Evolutionary conservation across 2,329 filamentous ascomycete genomes (phyloP).

Genomic region (Pseudocercospora pini-densiflorae): DNA sequence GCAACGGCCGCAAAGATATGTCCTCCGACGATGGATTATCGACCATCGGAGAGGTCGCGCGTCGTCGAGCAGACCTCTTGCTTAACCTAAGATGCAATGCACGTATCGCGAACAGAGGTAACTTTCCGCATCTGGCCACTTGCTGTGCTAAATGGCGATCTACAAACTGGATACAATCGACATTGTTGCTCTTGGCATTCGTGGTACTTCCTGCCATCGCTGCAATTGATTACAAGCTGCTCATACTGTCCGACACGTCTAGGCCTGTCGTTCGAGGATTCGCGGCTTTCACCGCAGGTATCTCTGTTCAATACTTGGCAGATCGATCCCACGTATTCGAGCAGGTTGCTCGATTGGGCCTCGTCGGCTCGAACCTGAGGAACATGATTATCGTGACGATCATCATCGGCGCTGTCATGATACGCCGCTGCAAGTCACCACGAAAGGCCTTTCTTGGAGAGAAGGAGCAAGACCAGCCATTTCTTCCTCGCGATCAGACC

Average conservation of each 20-base stretch:
- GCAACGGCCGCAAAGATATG: constrained; percentile 46
- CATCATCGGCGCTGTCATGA: constrained; percentile 34
- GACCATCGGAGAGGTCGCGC: constrained; percentile 52
- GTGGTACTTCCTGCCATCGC: constrained; percentile 36
- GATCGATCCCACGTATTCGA: constrained; percentile 61
- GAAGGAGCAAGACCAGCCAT: constrained; percentile 39
- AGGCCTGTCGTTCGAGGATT: constrained; percentile 20
- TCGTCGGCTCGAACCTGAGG: constrained; percentile 42
- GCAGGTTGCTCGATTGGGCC: constrained; percentile 53
- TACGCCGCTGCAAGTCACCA: constrained; percentile 21
- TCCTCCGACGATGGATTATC: constrained; percentile 48
- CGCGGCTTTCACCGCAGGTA: constrained; percentile 16
- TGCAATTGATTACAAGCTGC: constrained; percentile 14
- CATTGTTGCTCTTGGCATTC: constrained; percentile 40
- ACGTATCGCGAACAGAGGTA: constrained; percentile 42
- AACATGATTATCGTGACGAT: constrained; percentile 37
- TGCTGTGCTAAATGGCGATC: constrained; percentile 57
- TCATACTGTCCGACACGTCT: constrained; percentile 13
- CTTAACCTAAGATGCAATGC: constrained; percentile 62
- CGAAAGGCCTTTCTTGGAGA: constrained; percentile 13
- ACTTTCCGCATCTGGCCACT: constrained; percentile 54
- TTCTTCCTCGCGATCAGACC: constrained; percentile 61
- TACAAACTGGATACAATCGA: constrained; percentile 44
- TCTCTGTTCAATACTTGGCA: constrained; percentile 50
- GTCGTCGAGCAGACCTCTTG: constrained; percentile 56